Evolutionary conservation across 805 yeast species (phyloP), one percentile per base, ranked within the genome.

Genomic region (Metschnikowia matae): DNA sequence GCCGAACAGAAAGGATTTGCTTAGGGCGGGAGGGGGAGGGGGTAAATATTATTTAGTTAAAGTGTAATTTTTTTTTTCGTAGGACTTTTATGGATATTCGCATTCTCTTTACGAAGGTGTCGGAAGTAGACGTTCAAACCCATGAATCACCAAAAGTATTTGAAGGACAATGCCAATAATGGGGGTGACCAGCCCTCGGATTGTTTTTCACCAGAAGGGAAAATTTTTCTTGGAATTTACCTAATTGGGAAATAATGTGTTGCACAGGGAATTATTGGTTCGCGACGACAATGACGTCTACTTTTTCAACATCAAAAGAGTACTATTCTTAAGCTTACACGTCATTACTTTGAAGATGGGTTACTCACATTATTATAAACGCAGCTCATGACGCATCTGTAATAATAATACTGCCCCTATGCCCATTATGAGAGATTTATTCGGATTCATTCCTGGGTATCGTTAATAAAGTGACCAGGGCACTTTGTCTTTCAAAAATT

Each of bases 211-310:
- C 20, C 21, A 34, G 36, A n/a, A 7, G 29, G 4, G 15, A 34
- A 34, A 34, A 34, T 3, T 34, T 34, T 34, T 34, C 17, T 34
- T 34, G 38, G n/a, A 35, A 13, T 15, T 11, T 15, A 4, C 38
- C 10, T 21, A 35, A 35, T 17, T 35, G 38, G 38, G 38, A 17
- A 15, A 35, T 15, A 35, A 35, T 35, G 38, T 35, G 38, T 8
- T 8, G 20, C 38, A 8, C 13, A 10, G 13, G 23, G 40, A 37
- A 37, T 6, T 37, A 3, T 17, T 15, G n/a, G 18, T 18, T 17
- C 40, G 40, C 40, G 40, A 37, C 40, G 40, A 37, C 40, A 37
- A 37, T 37, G 40, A 35, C 38, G 21, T 35, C 21, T 35, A 35
- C 38, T 8, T 10, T 10, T 5, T 35, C 38, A 35, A 15, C 23